Evolutionary conservation across 75 land plant genomes (phyloP).

Genomic region (Pinus tabuliformis): DNA sequence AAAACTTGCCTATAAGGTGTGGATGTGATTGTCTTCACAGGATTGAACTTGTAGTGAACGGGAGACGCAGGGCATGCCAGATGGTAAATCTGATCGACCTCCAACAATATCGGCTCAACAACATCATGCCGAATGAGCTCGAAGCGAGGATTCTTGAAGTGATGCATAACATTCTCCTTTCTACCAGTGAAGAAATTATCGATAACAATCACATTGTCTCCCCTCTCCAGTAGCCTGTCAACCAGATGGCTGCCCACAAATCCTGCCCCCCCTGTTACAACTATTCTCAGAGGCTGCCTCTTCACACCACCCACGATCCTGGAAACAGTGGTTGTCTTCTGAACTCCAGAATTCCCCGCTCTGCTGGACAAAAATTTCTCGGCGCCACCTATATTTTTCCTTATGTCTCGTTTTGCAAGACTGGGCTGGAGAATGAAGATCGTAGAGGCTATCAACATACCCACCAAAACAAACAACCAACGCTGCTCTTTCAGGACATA

Average conservation of each 20-base stretch:
- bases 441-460: conserved; percentile 62
- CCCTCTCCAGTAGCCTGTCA: conserved; percentile 65
- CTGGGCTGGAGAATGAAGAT: conserved; percentile 63
- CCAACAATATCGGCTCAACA: conserved; percentile 71
- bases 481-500: conserved; percentile 63
- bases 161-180: conserved; percentile 74
- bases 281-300: conserved; percentile 51
- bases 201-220: conserved; percentile 75
- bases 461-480: conserved; percentile 61
- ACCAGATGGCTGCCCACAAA: conserved; percentile 87
- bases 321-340: not conserved
- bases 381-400: not conserved
- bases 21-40: conserved; percentile 90
- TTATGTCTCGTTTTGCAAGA: conserved; percentile 8
- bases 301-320: conserved; percentile 49
- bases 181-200: conserved; percentile 85
- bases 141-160: conserved; percentile 65
- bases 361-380: not conserved
- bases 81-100: conserved; percentile 92
- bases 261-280: conserved; percentile 83
- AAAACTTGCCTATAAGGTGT: conserved; percentile 1
- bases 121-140: conserved; percentile 88
- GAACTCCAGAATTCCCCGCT: conserved; percentile 7
- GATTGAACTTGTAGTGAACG: conserved; percentile 79
- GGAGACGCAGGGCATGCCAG: conserved; percentile 89